Conservation (phyloP, 2,329 filamentous ascomycete genomes). For the Capronia americana region DNA sequence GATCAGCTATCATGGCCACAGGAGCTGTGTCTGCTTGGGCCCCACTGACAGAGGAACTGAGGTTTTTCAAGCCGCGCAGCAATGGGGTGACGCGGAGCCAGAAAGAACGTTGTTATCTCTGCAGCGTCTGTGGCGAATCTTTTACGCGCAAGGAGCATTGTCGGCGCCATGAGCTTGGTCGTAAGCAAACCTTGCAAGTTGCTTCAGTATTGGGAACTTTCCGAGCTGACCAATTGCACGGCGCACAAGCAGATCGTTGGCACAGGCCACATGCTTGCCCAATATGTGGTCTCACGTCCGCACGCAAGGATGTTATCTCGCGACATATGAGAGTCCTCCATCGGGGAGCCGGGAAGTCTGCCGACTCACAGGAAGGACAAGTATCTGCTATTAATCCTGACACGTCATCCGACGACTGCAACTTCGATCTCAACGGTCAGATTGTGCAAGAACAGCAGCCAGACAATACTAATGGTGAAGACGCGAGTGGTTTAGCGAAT, state of each 20-base stretch:
- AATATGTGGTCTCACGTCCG: slow-evolving; percentile 11
- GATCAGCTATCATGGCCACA: too few relatives aligned
- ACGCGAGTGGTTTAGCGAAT: too few relatives aligned
- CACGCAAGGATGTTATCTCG: slow-evolving; percentile 21
- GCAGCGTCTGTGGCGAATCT: slow-evolving; percentile 11
- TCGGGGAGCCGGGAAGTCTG: slow-evolving; percentile 5
- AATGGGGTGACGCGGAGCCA: slow-evolving; percentile 15
- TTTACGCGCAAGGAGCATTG: slow-evolving; percentile 18
- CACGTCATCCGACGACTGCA: too few relatives aligned
- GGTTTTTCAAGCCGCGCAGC: slow-evolving; percentile 14
- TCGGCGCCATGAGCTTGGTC: slow-evolving; percentile 17
- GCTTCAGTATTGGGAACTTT: too few relatives aligned
- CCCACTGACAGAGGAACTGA: slow-evolving; percentile 14
- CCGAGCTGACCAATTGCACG: too few relatives aligned
- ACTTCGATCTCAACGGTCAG: too few relatives aligned
- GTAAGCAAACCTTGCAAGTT: slow-evolving; percentile 4
- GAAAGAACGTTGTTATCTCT: slow-evolving; percentile 11
- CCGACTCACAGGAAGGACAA: too few relatives aligned
- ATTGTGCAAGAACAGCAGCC: too few relatives aligned
- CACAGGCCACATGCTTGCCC: slow-evolving; percentile 16
- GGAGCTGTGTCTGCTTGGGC: not conserved
- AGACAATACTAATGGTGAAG: too few relatives aligned
- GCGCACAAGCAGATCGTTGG: too few relatives aligned
- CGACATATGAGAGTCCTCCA: slow-evolving; percentile 16
- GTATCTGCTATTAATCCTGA: too few relatives aligned